A percentile compares a stretch with the other conserved stretches of the same genome.
These are phyloP conservation scores for Paraphaeosphaeria sporulosa DNA, from an alignment of 2,329 filamentous ascomycete species.

Conservation along the genomic window DNA sequence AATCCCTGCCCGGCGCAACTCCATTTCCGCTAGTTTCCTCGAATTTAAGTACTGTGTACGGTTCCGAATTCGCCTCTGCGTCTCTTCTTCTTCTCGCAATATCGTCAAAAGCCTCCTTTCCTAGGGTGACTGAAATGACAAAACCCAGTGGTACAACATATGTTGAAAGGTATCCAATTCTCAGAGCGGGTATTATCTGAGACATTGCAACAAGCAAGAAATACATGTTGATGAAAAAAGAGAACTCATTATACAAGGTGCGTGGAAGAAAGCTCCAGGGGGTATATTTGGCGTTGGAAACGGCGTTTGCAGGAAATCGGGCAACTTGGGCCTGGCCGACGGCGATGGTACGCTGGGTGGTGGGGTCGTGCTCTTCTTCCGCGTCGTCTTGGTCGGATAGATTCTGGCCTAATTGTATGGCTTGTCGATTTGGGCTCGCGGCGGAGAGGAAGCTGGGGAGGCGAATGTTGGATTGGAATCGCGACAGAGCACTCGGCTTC, in stretches of 20 bases:
- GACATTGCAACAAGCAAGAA: slow-evolving; percentile 95
- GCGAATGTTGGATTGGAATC: slow-evolving; percentile 62
- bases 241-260: slow-evolving; percentile 98
- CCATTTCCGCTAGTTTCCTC: slow-evolving; percentile 60
- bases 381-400: slow-evolving; percentile 50
- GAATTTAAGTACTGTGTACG: slow-evolving; percentile 80
- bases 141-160: slow-evolving; percentile 93
- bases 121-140: slow-evolving; percentile 89
- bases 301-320: slow-evolving; percentile 85
- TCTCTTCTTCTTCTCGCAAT: slow-evolving; percentile 85
- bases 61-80: slow-evolving; percentile 92
- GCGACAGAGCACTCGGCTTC: slow-evolving; percentile 49
- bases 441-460: slow-evolving; percentile 70
- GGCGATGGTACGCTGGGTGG: slow-evolving; percentile 75
- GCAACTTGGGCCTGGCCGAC: slow-evolving; percentile 77
- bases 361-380: slow-evolving; percentile 62
- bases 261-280: slow-evolving; percentile 91
- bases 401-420: slow-evolving; percentile 33
- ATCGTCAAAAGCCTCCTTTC: slow-evolving; percentile 95
- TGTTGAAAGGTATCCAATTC: slow-evolving; percentile 93
- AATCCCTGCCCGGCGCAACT: slow-evolving; percentile 39
- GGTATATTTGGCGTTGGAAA: slow-evolving; percentile 98
- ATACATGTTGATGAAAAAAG: slow-evolving; percentile 99
- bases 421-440: slow-evolving; percentile 30
- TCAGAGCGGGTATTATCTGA: slow-evolving; percentile 85